Evolutionary conservation across 2,329 filamentous ascomycete species (phyloP).

Genomic region (Dendrostoma leiphaemia): DNA sequence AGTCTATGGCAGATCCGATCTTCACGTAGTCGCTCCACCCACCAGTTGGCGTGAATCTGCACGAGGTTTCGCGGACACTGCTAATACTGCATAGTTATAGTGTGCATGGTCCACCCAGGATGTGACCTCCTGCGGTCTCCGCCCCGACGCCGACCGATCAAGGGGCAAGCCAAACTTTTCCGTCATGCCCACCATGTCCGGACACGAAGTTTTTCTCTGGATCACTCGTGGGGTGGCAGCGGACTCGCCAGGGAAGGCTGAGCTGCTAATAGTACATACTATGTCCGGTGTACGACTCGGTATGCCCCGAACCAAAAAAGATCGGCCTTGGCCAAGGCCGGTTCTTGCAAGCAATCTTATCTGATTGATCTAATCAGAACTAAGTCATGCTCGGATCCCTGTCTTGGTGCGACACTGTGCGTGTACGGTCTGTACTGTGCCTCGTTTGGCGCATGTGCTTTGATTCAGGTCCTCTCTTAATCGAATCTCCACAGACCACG

Average conservation of each 20-base stretch:
- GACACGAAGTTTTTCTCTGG: background rate
- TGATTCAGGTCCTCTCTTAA: background rate
- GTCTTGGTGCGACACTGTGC: background rate
- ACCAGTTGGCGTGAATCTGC: too few relatives aligned
- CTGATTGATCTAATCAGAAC: conserved; percentile 18
- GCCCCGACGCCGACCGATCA: background rate
- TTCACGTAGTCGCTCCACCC: too few relatives aligned
- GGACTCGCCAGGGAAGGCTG: too few relatives aligned
- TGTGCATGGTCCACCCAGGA: background rate
- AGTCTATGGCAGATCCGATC: too few relatives aligned
- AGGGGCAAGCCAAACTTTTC: background rate
- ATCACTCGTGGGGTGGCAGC: background rate
- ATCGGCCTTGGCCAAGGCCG: too few relatives aligned
- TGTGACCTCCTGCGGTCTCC: background rate
- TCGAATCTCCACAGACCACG: background rate
- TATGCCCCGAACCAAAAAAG: too few relatives aligned
- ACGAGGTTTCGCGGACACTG: too few relatives aligned
- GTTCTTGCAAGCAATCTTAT: conserved; percentile 5
- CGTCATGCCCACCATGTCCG: too few relatives aligned
- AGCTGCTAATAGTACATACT: too few relatives aligned
- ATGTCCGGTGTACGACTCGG: too few relatives aligned
- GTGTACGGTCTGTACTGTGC: background rate
- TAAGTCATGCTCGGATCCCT: background rate
- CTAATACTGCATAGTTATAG: too few relatives aligned
- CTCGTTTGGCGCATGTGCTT: background rate